Base-by-base conservation (phyloP, 1,284 basidiomycete species). In the Volvariella volvacea region DNA sequence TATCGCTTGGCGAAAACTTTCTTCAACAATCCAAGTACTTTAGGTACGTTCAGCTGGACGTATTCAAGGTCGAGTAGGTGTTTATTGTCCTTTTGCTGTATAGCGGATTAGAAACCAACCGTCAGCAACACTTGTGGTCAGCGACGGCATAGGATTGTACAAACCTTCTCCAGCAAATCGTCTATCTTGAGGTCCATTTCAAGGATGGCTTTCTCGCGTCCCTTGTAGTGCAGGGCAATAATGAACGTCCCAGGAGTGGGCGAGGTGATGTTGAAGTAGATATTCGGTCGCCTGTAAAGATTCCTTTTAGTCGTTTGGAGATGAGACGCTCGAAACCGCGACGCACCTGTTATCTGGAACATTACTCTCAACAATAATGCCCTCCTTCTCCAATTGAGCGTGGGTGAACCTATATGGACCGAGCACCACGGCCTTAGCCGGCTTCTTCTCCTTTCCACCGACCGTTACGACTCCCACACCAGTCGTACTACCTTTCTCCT, bases 131-230 rank as follows among this genome's bases (percentile, higher is more conserved):
- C 8, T 41, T 22, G 39, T 39, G 39, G n/a, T 36, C 3, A 32
- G 38, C 19, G n/a, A 15, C 37, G 34, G 28, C 28, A 32, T 39
- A 31, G 2, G 12, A 28, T 28, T 12, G 25, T 28, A 60, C 72
- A 20, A 47, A 89, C 88, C 83, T 94, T 96, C 67, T 99, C 94
- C 56, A 99, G 72, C 52, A 99, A 67, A 68, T 99, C 96, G 66
- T 99, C 96, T 58, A 99, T 96, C 72, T 98, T 99, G 49, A 99
- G 76, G 67, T 99, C 96, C 94, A 99, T 99, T 75, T 99, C 96
- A 39, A 99, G 76, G 55, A 99, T 98, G 15, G 96, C 93, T 71
- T 97, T 97, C 59, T 98, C 94, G n/a, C 96, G 80, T 30, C 94
- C 94, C 67, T 97, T 97, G 74, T 98, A 99, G 67, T 98, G 94